Base-by-base conservation (phyloP, 2,329 filamentous ascomycete genomes). In the Thelonectria blattea region DNA sequence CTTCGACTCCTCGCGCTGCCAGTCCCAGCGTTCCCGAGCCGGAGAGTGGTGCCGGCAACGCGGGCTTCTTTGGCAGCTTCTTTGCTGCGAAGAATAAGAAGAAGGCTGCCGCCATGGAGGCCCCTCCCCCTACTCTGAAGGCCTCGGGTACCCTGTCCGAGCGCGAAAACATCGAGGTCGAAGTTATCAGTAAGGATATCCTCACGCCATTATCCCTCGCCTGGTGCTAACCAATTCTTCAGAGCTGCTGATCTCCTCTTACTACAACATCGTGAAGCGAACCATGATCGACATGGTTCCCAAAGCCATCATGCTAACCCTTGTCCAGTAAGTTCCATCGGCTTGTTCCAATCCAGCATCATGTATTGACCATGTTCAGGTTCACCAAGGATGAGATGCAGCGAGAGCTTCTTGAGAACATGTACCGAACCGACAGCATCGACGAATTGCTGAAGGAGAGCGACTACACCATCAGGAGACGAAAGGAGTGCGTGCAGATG, bases 271-370 rank as follows among this genome's bases (percentile, higher is more conserved):
- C 74, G 93, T 97, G 67, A 92, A 93, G 82, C 86, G 95, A 69
- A 99, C 96, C 62, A 96, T 99, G 93, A 97, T 98, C 68, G 95
- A 99, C 74, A 99, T 99, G 95, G 95, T 99, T 6, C 95, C 95
- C 68, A 99, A 99, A 81, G 95, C 95, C 42, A 96, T 99, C 75
- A 99, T 99, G 95, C 85, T 98, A 68, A 97, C 86, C 70, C 90
- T 99, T 47, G 95, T 99, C 52, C 89, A 94, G 91, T 97, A 88
- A 76, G 92, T 88, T 12, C 54, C 9, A 6, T 24, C 6, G 12
- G 9, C 1, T 32, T n/a, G 8, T 6, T 20, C 9, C 4, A 12
- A 14, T 43, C 45, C 14, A 4, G n/a, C 9, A 5, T n/a, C 7
- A 22, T 8, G n/a, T 55, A 58, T 30, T 68, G 54, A 73, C 70